Evolutionary conservation across 148 eudicot species (phyloP).

Genomic region (Cornus controversa): DNA sequence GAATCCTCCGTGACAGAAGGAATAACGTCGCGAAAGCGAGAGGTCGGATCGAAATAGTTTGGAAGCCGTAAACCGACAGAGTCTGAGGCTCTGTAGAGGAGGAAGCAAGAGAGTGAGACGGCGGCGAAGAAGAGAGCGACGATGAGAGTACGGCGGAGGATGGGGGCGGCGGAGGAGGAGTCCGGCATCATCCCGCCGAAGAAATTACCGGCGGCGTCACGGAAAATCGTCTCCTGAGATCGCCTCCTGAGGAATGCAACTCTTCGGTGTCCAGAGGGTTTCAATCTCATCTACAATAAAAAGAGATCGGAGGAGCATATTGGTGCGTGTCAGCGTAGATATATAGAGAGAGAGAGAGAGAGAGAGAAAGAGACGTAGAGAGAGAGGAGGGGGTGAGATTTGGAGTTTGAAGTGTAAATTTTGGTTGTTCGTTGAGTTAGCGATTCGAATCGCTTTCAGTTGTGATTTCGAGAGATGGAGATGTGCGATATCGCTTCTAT

Average conservation of each 20-base stretch:
- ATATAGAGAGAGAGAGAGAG: not conserved
- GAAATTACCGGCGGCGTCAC: not conserved
- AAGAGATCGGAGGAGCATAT: not conserved
- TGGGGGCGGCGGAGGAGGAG: conserved; percentile 5
- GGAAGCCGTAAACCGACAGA: conserved; percentile 17
- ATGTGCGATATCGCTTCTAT: no score
- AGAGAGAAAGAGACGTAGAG: not conserved
- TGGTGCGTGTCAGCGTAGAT: not conserved
- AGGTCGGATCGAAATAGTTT: not conserved
- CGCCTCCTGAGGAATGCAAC: not conserved
- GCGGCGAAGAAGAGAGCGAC: conserved; percentile 21
- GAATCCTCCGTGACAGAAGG: conserved; percentile 14
- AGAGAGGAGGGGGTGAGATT: not conserved
- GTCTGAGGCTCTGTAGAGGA: conserved; percentile 20
- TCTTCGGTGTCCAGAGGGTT: not conserved
- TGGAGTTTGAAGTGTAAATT: not conserved
- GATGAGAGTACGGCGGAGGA: conserved; percentile 28
- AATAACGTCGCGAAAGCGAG: conserved; percentile 12
- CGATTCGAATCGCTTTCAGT: not conserved
- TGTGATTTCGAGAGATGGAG: not conserved
- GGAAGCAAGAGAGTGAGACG: conserved; percentile 29
- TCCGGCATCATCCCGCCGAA: not conserved
- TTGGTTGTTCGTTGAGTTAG: no score
- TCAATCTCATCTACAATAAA: not conserved
- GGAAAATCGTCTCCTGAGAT: not conserved